A percentile compares a stretch with the other conserved stretches of the same genome.
Conservation (phyloP, 2,329 filamentous ascomycete genomes). For the Colletotrichum gigasporum region DNA sequence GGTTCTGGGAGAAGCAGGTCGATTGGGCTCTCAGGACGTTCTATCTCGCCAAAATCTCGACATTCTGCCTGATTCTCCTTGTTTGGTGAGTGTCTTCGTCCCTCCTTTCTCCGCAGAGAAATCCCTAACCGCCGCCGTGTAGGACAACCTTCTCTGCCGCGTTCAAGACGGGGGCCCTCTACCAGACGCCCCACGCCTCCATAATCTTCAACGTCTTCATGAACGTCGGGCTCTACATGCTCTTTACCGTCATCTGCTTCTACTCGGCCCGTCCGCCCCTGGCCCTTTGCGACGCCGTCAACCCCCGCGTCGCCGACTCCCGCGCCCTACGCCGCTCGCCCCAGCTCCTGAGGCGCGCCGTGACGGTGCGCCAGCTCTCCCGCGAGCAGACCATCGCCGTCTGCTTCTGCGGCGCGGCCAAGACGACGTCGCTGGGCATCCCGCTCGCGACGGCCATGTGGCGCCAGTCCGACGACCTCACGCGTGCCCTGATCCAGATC, state of each 20-base stretch:
- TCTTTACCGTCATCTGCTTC: conserved; percentile 72
- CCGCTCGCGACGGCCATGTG: conserved; percentile 77
- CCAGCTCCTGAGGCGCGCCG: conserved; percentile 37
- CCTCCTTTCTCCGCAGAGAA: conserved; percentile 43
- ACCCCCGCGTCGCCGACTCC: conserved; percentile 45
- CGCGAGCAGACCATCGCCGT: conserved; percentile 73
- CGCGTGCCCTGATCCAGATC: conserved; percentile 68
- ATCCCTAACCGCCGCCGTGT: neutral
- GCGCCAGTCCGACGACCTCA: conserved; percentile 60
- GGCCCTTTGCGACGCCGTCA: conserved; percentile 42
- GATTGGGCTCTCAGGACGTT: conserved; percentile 62
- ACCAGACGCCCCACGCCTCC: conserved; percentile 65
- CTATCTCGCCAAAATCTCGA: conserved; percentile 60
- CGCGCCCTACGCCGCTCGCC: conserved; percentile 39
- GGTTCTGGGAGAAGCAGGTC: conserved; percentile 58
- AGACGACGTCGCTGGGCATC: conserved; percentile 76
- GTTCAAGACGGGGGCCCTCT: conserved; percentile 71
- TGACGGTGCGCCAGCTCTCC: conserved; percentile 62
- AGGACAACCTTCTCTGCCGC: conserved; percentile 76
- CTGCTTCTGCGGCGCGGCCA: conserved; percentile 78
- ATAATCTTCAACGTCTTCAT: conserved; percentile 75
- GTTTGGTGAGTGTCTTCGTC: conserved; percentile 51
- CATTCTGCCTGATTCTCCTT: conserved; percentile 56
- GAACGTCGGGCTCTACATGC: conserved; percentile 68
- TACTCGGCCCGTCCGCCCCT: conserved; percentile 55